Base-by-base conservation (phyloP, 1,139 yeast genomes). In the Maudiozyma humilis region DNA sequence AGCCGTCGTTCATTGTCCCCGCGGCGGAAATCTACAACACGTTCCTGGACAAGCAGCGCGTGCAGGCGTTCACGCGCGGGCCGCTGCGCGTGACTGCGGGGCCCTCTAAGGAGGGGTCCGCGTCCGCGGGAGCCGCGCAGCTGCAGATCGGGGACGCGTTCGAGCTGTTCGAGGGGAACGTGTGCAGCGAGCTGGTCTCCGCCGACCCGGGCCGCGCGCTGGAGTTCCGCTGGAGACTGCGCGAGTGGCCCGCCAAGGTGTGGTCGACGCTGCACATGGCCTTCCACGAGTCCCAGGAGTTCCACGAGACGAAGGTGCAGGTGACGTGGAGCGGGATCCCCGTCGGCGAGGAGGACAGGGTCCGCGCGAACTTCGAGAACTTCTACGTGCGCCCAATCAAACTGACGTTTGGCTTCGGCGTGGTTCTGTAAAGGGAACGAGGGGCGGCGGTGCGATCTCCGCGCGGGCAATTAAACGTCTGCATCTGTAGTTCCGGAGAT, bases 341-440 rank as follows among this genome's bases (percentile, higher is more conserved):
- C 17, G 72, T 91, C 38, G 98, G 97, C n/a, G 93, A 93, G 61
- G 97, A 91, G 64, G 98, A 91, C 46, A 72, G 83, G 46, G 96
- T 86, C 36, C 77, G 79, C 59, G 76, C 72, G 38, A 91, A 91
- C 65, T 91, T 93, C 60, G 88, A 87, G 55, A 88, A 85, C 51
- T 85, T 87, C 64, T 91, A 91, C 62, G 79, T 89, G 46, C 79
- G 82, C 64, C 76, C 95, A 8, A 88, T 91, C 60, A 91, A 88
- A 70, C 61, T 87, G 38, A 83, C 96, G 0, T 91, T 91, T 65
- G 97, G 98, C 1, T 89, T 84, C 64, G 97, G 93, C 17, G 84
- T 87, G n/a, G 88, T 83, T 13, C 67, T 82, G 50, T 80, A 67
- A 44, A 10, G 27, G 8, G 27, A 10, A 6, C 10, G 27, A 6